Evolutionary conservation across 176 grass and related monocot species (phyloP).

Genomic region (Cymbopogon citratus): DNA sequence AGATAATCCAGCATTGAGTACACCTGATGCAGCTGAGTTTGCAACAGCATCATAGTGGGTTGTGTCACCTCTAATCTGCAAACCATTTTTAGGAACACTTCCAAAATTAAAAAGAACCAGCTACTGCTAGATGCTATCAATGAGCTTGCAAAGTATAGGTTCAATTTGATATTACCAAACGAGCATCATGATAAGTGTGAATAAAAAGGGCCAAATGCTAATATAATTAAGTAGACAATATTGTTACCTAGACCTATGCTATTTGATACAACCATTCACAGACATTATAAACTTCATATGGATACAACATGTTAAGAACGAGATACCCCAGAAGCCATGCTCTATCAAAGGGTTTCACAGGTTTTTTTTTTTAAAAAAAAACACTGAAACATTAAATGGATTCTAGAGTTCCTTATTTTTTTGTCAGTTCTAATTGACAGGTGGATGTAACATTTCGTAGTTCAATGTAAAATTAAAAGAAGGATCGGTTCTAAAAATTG

Average conservation of each 20-base stretch:
- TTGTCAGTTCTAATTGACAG: background rate
- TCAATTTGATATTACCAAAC: background rate
- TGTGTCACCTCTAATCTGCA: conserved; percentile 96
- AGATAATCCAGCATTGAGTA: conserved; percentile 77
- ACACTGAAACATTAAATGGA: background rate
- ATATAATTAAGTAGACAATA: background rate
- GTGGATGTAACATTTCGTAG: background rate
- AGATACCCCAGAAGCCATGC: background rate
- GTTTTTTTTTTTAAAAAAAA: background rate
- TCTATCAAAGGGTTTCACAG: background rate
- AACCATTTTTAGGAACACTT: background rate
- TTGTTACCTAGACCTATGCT: background rate
- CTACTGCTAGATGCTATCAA: background rate
- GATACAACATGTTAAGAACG: background rate
- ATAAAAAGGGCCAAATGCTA: background rate
- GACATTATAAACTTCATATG: background rate
- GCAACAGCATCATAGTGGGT: conserved; percentile 96
- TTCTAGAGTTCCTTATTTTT: background rate
- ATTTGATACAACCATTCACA: background rate
- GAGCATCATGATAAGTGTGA: background rate
- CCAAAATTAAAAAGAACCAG: background rate
- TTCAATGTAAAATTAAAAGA: background rate
- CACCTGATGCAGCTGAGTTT: conserved; percentile 90
- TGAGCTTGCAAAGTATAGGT: background rate
- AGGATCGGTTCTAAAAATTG: background rate